phyloP scores from a whole-genome alignment of 2,329 filamentous ascomycete genomes.

The Xylaria sp. region DNA sequence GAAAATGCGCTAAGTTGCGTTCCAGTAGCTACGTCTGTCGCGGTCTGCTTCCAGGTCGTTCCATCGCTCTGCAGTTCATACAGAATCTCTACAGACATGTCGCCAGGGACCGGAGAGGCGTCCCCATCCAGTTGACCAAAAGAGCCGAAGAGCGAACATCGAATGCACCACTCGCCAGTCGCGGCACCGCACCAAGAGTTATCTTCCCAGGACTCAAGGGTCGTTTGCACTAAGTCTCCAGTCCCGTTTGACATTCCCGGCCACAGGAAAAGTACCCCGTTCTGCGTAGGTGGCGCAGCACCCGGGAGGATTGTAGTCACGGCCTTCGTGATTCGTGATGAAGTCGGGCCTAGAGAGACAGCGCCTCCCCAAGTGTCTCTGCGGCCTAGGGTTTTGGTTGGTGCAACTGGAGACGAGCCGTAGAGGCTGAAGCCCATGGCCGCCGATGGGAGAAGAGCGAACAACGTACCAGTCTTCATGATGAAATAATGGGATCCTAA shows the following conservation, averaged over 20 bases:
- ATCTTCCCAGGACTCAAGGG: constrained; percentile 3
- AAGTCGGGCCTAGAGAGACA: constrained; percentile 11
- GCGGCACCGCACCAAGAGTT: constrained; percentile 9
- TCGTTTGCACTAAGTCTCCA: constrained; percentile 10
- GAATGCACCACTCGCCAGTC: constrained; percentile 12
- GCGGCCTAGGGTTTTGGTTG: constrained; percentile 5
- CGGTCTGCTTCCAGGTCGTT: constrained; percentile 7
- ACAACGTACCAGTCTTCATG: constrained; percentile 4
- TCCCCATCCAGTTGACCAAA: constrained; percentile 11
- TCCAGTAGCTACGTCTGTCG: constrained; percentile 3
- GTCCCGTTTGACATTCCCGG: constrained; percentile 13
- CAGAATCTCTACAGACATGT: constrained; percentile 6
- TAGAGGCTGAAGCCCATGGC: background rate
- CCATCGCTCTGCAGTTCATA: constrained; percentile 11
- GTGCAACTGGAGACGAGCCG: background rate
- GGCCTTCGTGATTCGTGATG: constrained; percentile 11
- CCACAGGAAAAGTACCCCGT: constrained; percentile 11
- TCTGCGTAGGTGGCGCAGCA: constrained; percentile 4
- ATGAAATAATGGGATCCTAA: background rate
- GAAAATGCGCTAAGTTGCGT: constrained; percentile 8
- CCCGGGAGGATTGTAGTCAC: constrained; percentile 9
- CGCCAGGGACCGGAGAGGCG: constrained; percentile 4
- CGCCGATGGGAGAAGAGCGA: constrained; percentile 5
- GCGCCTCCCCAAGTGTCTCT: constrained; percentile 11
- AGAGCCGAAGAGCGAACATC: constrained; percentile 14